Evolutionary conservation across 768 basidiomycete genomes (phyloP).

Genomic region (Paxillus ammoniavirescens): DNA sequence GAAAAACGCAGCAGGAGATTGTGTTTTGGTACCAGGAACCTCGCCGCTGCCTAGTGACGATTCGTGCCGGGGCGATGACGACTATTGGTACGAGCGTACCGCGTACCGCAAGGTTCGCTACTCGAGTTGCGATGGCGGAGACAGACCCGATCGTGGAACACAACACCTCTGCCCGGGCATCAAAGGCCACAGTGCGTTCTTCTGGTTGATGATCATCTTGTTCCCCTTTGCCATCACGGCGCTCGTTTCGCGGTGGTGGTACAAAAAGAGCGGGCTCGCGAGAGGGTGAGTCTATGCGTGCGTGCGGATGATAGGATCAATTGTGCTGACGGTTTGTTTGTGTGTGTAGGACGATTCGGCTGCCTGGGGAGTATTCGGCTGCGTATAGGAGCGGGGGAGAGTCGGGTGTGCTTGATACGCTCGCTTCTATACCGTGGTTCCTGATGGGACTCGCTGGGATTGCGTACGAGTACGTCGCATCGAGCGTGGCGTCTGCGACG

Average conservation of each 20-base stretch:
- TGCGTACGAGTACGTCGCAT: slow-evolving; percentile 64
- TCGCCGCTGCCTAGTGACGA: slow-evolving; percentile 59
- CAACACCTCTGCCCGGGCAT: slow-evolving; percentile 82
- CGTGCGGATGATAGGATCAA: background rate
- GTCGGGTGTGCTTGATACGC: slow-evolving; percentile 58
- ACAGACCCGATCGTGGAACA: slow-evolving; percentile 72
- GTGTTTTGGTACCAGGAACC: slow-evolving; percentile 75
- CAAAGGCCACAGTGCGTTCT: slow-evolving; percentile 65
- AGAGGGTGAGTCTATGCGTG: slow-evolving; percentile 58
- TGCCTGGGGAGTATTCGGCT: slow-evolving; percentile 51
- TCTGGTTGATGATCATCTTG: slow-evolving; percentile 80
- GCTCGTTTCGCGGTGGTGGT: slow-evolving; percentile 80
- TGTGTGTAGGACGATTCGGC: slow-evolving; percentile 63
- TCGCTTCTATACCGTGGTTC: slow-evolving; percentile 91
- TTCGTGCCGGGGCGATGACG: slow-evolving; percentile 58
- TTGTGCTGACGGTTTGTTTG: slow-evolving; percentile 4
- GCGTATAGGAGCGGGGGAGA: slow-evolving; percentile 33
- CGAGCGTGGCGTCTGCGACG: slow-evolving; percentile 39
- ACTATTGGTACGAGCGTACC: slow-evolving; percentile 94
- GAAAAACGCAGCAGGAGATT: slow-evolving; percentile 65
- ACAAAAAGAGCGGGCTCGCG: slow-evolving; percentile 65
- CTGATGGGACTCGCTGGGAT: slow-evolving; percentile 75
- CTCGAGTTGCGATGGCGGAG: slow-evolving; percentile 82
- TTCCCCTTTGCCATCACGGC: slow-evolving; percentile 78
- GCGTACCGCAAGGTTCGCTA: slow-evolving; percentile 88